A percentile compares a stretch with the other conserved stretches of the same genome.
Conservation (phyloP, 805 yeast species). For the Candida anglica region DNA sequence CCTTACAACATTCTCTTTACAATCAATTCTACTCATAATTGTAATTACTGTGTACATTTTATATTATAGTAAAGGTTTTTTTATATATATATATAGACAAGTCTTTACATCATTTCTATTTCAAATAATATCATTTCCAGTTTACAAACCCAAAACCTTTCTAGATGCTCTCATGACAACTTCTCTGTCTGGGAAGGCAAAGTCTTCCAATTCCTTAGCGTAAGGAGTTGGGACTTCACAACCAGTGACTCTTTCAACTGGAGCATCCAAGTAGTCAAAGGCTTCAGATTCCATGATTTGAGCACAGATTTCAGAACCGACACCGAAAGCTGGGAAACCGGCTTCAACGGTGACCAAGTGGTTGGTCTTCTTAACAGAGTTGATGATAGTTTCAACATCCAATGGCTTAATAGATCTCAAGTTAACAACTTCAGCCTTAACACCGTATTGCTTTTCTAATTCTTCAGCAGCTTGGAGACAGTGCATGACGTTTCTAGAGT, state of each 20-base stretch:
- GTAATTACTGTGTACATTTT: no score
- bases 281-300: slow-evolving; percentile 98
- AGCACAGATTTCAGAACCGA: slow-evolving; percentile 97
- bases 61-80: no score
- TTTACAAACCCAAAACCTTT: slow-evolving; percentile 68
- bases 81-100: no score
- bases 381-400: slow-evolving; percentile 81
- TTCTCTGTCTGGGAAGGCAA: slow-evolving; percentile 97
- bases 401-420: slow-evolving; percentile 96
- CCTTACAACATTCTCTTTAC: no score
- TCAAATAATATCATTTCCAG: no score
- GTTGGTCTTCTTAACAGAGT: slow-evolving; percentile 92
- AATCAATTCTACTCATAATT: no score
- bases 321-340: slow-evolving; percentile 97
- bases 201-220: slow-evolving; percentile 92
- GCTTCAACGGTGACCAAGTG: slow-evolving; percentile 95
- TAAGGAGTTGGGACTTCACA: slow-evolving; percentile 99
- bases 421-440: slow-evolving; percentile 90
- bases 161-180: slow-evolving; percentile 83
- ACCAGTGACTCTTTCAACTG: slow-evolving; percentile 97
- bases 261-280: slow-evolving; percentile 97
- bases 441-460: slow-evolving; percentile 79
- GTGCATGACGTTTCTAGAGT: slow-evolving; percentile 85
- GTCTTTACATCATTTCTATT: no score
- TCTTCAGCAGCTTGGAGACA: slow-evolving; percentile 87